A percentile compares a stretch with the other conserved stretches of the same genome.
Conservation (phyloP, 164 flowering plant species). For the Buxus sempervirens region DNA sequence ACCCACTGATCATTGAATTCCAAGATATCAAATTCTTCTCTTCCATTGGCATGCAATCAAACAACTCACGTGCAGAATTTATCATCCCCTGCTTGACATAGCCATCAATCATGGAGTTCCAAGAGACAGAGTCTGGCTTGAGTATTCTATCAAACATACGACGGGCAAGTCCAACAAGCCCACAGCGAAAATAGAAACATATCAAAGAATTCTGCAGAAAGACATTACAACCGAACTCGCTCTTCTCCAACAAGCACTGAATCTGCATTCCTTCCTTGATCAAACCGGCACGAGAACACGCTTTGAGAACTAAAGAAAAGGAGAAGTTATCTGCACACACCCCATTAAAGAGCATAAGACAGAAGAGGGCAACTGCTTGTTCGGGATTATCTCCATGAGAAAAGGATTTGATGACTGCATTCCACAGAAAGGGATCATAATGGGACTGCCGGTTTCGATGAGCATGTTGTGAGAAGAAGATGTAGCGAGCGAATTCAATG, state of each 20-base stretch:
- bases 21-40: constrained; percentile 54
- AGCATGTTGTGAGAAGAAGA: constrained; percentile 36
- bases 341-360: constrained; percentile 52
- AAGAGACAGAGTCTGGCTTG: constrained; percentile 49
- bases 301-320: constrained; percentile 55
- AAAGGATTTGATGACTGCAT: constrained; percentile 49
- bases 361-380: constrained; percentile 37
- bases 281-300: constrained; percentile 45
- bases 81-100: constrained; percentile 55
- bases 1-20: constrained; percentile 67
- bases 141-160: constrained; percentile 53
- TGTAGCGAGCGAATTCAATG: constrained; percentile 44
- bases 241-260: constrained; percentile 51
- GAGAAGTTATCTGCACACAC: constrained; percentile 43
- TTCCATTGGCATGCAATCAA: constrained; percentile 42
- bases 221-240: constrained; percentile 39
- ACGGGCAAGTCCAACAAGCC: constrained; percentile 36
- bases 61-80: constrained; percentile 42
- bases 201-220: constrained; percentile 58
- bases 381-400: constrained; percentile 49
- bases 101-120: constrained; percentile 66
- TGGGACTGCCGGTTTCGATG: background rate
- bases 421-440: constrained; percentile 53
- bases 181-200: constrained; percentile 38
- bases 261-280: constrained; percentile 53